These are phyloP conservation scores for Trichocladium uniseriatum DNA, from an alignment of 495 filamentous ascomycete species.

Conservation along the genomic window DNA sequence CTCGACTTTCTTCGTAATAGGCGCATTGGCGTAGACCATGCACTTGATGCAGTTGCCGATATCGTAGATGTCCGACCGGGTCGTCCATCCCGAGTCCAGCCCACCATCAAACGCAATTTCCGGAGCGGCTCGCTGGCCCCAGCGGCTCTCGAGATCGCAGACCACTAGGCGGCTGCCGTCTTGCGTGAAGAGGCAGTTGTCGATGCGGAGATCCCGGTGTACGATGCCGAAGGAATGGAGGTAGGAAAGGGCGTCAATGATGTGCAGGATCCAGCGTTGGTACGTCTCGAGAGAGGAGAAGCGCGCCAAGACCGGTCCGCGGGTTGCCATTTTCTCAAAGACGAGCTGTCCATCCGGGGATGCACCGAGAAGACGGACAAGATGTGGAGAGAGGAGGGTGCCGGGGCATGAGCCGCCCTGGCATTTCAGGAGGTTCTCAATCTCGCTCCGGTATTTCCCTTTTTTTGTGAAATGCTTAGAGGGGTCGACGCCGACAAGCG, in stretches of 20 bases:
- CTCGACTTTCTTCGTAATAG: slow-evolving; percentile 6
- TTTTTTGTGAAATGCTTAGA: slow-evolving; percentile 25
- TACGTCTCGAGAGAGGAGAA: slow-evolving; percentile 8
- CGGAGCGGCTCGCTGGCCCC: slow-evolving; percentile 16
- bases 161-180: slow-evolving; percentile 15
- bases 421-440: slow-evolving; percentile 22
- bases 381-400: slow-evolving; percentile 8
- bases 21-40: slow-evolving; percentile 7
- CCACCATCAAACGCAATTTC: slow-evolving; percentile 3
- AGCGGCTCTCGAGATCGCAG: slow-evolving; percentile 25
- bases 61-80: slow-evolving; percentile 3
- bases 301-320: slow-evolving; percentile 4
- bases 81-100: slow-evolving; percentile 4
- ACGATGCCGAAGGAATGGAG: slow-evolving; percentile 24
- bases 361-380: slow-evolving; percentile 20
- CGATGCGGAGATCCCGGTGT: slow-evolving; percentile 24
- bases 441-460: slow-evolving; percentile 25
- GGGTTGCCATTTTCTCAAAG: slow-evolving; percentile 15
- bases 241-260: slow-evolving; percentile 9
- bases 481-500: slow-evolving; percentile 15
- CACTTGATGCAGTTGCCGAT: slow-evolving; percentile 8
- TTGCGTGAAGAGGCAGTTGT: slow-evolving; percentile 19
- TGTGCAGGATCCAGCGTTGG: slow-evolving; percentile 8
- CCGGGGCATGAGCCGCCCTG: slow-evolving; percentile 25
- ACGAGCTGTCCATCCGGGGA: slow-evolving; percentile 20